Conservation (phyloP, 495 filamentous ascomycete species). For the Arthonia radiata region DNA sequence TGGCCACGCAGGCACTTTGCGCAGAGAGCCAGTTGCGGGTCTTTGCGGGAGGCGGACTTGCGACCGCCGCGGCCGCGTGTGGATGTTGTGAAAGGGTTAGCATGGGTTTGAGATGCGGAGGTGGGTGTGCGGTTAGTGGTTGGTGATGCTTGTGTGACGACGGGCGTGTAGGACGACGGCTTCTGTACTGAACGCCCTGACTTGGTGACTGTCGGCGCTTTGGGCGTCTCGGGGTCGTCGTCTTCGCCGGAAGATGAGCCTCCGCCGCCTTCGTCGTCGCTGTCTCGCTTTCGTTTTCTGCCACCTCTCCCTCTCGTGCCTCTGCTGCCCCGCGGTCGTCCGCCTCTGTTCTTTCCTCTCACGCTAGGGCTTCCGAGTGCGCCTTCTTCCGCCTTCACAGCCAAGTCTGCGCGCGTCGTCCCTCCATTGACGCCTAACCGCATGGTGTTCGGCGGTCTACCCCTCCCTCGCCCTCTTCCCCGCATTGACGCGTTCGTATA, state of each 20-base stretch:
- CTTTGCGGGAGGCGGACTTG: constrained; percentile 18
- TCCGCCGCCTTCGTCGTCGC: constrained; percentile 10
- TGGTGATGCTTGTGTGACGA: constrained; percentile 18
- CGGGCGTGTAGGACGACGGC: constrained; percentile 43
- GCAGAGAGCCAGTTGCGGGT: constrained; percentile 28
- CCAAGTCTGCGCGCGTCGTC: too few relatives aligned
- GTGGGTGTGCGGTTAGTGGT: constrained; percentile 17
- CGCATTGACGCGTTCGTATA: too few relatives aligned
- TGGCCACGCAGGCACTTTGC: constrained; percentile 55
- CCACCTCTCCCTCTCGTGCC: constrained; percentile 3
- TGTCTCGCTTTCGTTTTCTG: constrained; percentile 16
- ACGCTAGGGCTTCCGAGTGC: too few relatives aligned
- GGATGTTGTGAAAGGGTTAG: constrained; percentile 15
- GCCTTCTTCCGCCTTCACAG: too few relatives aligned
- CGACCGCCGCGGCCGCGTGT: constrained; percentile 14
- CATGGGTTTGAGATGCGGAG: constrained; percentile 11
- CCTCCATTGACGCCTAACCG: too few relatives aligned
- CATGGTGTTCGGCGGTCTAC: too few relatives aligned
- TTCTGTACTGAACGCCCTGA: constrained; percentile 63
- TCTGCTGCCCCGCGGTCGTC: constrained; percentile 10
- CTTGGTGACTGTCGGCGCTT: constrained; percentile 47
- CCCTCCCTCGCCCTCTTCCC: too few relatives aligned
- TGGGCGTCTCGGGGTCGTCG: constrained; percentile 21
- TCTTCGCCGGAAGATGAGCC: neutral
- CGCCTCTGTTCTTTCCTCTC: constrained; percentile 9